These are phyloP conservation scores for Berkeleyomyces basicola DNA, from an alignment of 2,329 filamentous ascomycete species.

Conservation along the genomic window DNA sequence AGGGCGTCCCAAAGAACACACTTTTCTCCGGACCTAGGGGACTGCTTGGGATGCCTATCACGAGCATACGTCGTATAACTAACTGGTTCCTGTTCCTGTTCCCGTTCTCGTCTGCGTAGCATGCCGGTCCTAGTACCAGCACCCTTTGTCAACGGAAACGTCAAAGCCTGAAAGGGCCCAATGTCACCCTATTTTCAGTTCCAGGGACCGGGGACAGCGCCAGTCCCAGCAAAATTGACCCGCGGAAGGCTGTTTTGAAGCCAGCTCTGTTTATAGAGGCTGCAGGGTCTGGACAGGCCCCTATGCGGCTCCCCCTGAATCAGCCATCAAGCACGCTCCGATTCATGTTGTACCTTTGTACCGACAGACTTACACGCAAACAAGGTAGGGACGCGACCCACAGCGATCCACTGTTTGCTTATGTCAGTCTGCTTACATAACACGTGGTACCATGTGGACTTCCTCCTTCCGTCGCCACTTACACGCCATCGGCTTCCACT, in stretches of 20 bases:
- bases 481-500: neutral
- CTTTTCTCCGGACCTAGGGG: too few relatives aligned
- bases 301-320: neutral
- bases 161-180: neutral
- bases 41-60: too few relatives aligned
- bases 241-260: neutral
- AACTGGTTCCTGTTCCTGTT: too few relatives aligned
- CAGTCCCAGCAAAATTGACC: neutral
- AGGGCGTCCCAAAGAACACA: too few relatives aligned
- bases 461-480: neutral
- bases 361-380: neutral
- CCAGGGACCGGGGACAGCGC: neutral
- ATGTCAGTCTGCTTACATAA: neutral
- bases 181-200: conserved; percentile 3
- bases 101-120: too few relatives aligned
- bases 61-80: too few relatives aligned
- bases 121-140: neutral
- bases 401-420: neutral
- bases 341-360: neutral
- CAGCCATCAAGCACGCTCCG: neutral
- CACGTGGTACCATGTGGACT: neutral
- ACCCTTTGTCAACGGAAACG: neutral
- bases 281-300: neutral
- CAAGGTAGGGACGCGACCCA: too few relatives aligned
- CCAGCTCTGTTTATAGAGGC: neutral